Base-by-base conservation (phyloP, 2,329 filamentous ascomycete genomes). In the Xylariaceae sp. region DNA sequence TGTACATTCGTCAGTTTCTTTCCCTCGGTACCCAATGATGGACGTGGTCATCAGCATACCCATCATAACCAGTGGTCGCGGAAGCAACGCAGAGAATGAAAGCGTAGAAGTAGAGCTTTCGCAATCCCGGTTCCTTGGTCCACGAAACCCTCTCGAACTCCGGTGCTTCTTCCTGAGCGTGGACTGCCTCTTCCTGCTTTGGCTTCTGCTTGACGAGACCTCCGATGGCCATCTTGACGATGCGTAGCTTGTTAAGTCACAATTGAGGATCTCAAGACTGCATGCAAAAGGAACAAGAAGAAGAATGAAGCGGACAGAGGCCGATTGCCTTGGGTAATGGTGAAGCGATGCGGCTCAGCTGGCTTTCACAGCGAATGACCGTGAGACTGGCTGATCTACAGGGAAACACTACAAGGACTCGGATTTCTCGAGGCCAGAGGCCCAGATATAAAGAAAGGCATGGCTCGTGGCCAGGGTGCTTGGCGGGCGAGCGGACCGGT, bases 21-120 rank as follows among this genome's bases (percentile, higher is more conserved):
- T 12, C 22, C 22, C 19, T 19, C 3, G 9, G 2, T 9, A 29
- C 11, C 3, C 15, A n/a, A 32, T 37, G 30, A 24, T 19, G 15
- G 24, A 6, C 22, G 11, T 6, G 19, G 16, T n/a, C n/a, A n/a
- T n/a, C 16, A 7, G 41, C 66, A 45, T 63, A 76, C 73, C 71
- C 71, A 69, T 77, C 72, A 58, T 76, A 76, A 53, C 73, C 71
- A 29, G 74, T 78, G 28, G 75, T 78, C 12, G 76, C 75, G 19
- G 75, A 78, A 37, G 71, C 73, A 49, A 78, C 61, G 51, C 70
- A 75, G 40, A 76, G 69, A 39, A 76, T 60, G 48, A 72, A 60
- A 38, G 68, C 67, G 52, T 68, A 75, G 51, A 73, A 72, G 63
- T 78, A 79, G 8, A 79, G 65, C 61, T 72, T 72, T 54, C 76